Base-by-base conservation (phyloP, 352 stramenopile genomes). In the Pythium guiyangense region DNA sequence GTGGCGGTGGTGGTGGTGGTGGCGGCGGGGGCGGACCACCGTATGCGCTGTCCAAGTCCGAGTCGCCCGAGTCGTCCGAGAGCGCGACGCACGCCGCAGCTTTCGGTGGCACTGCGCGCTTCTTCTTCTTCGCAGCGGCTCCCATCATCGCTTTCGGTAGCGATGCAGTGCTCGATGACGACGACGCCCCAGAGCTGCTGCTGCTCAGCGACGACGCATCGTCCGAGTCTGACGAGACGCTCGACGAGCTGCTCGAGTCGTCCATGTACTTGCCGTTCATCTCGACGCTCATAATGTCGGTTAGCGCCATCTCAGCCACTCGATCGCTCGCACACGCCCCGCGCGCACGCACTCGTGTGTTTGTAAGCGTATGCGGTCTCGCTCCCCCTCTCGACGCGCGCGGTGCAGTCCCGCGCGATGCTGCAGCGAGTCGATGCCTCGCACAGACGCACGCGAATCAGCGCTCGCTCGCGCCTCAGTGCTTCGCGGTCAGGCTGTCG, bases 171-270 rank as follows among this genome's bases (percentile, higher is more conserved):
- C 49, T 62, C 6, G 64, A 63, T 18, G 66, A 81, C 22, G 71
- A 80, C 11, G 63, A 73, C 14, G 68, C 69, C 9, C 49, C 65
- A 15, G 70, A 86, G 9, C 70, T 84, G 37, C 68, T 72, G 0
- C 71, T 81, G 6, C 70, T 79, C 15, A 64, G 77, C n/a, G 64
- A 75, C 14, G 60, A 76, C 26, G 70, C 40, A 45, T 84, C 73
- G 43, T 82, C 74, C 49, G 76, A 64, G 58, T 89, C 79, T n/a
- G 81, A 92, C 29, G 79, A 89, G 44, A 80, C 64, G 57, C 79
- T 88, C 15, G 79, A 89, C 12, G 81, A 92, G 52, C 81, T 92
- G 63, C 81, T 92, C 3, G 79, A 89, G 62, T 83, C 76, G 54
- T 71, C 62, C 60, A 86, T 73, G 61, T 90, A 90, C 61, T 92